Base-by-base conservation (phyloP, 2,329 filamentous ascomycete genomes). In the Trichoderma simmonsii region DNA sequence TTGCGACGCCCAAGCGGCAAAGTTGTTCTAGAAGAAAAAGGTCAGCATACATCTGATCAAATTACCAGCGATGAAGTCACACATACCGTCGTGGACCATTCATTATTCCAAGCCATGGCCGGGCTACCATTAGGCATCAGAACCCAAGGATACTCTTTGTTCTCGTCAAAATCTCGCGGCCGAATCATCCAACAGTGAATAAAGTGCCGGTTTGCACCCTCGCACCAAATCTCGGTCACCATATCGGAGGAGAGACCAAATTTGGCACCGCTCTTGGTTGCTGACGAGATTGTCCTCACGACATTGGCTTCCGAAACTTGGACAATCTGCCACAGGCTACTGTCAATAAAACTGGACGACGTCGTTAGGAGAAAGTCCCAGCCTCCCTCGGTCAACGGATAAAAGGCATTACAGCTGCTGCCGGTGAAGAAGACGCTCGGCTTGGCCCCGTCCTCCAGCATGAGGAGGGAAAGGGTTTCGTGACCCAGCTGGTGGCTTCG, bases 1-100 rank as follows among this genome's bases (percentile, higher is more conserved):
- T 76, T 90, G 86, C 75, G 89, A 87, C 4, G 88, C 88, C 80
- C 87, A 90, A 3, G 87, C 80, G 1, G 85, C 84, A 1, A 83
- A 81, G 73, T 90, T 89, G 84, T 85, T 87, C 74, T 87, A 67
- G 24, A 21, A 15, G n/a, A 15, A 4, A 48, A 21, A 9, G 6
- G 34, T 70, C 24, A 65, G 69, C 51, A 60, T 30, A 26, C 48
- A 24, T 6, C 14, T 12, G 4, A n/a, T 6, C 26, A 12, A 11
- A 4, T 24, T 3, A 56, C 9, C 9, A 34, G 14, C 12, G 9
- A 32, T 62, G 14, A 12, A 8, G 9, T n/a, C 3, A 77, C 15
- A 32, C 81, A 67, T 75, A 83, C 80, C 74, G 76, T 76, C 7
- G 82, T 85, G 64, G 82, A 84, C 87, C 87, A 89, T 63, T 82